These are phyloP conservation scores for Tetragonia tetragonoides DNA, from an alignment of 148 eudicot species.

Conservation along the genomic window DNA sequence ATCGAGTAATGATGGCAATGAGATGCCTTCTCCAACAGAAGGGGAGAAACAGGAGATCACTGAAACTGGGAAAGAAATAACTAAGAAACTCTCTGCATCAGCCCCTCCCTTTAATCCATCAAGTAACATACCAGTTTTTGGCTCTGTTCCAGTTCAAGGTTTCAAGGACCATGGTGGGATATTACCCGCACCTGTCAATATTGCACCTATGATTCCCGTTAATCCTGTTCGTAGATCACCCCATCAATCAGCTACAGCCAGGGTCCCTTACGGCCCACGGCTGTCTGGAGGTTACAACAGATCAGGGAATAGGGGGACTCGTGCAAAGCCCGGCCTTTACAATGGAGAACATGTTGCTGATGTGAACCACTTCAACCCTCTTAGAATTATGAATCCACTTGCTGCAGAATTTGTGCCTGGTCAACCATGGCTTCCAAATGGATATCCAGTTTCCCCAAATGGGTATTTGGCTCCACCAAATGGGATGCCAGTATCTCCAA, in stretches of 20 bases:
- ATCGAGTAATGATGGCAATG: slow-evolving; percentile 12
- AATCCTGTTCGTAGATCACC: slow-evolving; percentile 82
- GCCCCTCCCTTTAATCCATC: slow-evolving; percentile 93
- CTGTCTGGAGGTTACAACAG: slow-evolving; percentile 74
- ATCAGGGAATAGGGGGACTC: slow-evolving; percentile 56
- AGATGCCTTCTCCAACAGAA: slow-evolving; percentile 27
- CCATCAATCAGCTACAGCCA: slow-evolving; percentile 87
- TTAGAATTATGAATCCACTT: slow-evolving; percentile 81
- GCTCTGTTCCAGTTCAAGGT: slow-evolving; percentile 53
- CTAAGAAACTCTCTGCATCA: slow-evolving; percentile 81
- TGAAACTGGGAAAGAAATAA: slow-evolving; percentile 59
- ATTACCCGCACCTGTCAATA: slow-evolving; percentile 76
- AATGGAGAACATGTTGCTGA: slow-evolving; percentile 60
- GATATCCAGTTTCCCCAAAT: slow-evolving; percentile 36
- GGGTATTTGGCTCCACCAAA: slow-evolving; percentile 35
- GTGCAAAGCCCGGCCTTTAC: slow-evolving; percentile 52
- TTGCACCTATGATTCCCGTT: slow-evolving; percentile 65
- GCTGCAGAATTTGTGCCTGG: slow-evolving; percentile 87
- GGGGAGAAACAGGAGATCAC: slow-evolving; percentile 45
- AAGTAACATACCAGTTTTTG: slow-evolving; percentile 48
- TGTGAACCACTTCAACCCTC: slow-evolving; percentile 46
- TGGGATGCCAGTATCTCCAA: slow-evolving; percentile 34
- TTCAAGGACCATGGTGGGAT: slow-evolving; percentile 73
- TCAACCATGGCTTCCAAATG: slow-evolving; percentile 73
- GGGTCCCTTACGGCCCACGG: slow-evolving; percentile 95